These are phyloP conservation scores for Bidens hawaiensis DNA, from an alignment of 140 eudicot genomes.

Conservation along the genomic window DNA sequence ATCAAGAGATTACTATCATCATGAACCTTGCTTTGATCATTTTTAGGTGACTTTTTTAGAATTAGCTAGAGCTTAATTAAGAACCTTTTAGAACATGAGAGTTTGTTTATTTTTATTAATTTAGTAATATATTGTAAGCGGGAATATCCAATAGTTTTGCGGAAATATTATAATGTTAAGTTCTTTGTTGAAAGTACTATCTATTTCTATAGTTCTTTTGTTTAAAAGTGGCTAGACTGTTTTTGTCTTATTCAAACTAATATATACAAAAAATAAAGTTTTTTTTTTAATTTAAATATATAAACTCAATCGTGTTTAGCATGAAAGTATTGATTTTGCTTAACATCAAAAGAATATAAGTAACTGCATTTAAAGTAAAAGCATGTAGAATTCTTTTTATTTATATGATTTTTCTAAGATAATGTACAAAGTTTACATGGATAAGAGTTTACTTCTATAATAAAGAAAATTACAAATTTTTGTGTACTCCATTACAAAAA, in stretches of 20 bases:
- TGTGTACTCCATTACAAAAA: too few species aligned
- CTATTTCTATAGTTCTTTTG: background rate
- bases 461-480: too few species aligned
- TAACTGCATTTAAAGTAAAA: too few species aligned
- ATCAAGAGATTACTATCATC: background rate
- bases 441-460: too few species aligned
- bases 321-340: background rate
- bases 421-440: too few species aligned
- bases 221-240: background rate
- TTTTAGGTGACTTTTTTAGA: constrained; percentile 7
- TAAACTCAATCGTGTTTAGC: background rate
- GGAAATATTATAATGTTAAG: constrained; percentile 21
- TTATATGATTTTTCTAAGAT: background rate
- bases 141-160: constrained; percentile 29
- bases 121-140: constrained; percentile 25
- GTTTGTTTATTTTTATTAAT: background rate
- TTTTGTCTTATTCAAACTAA: background rate
- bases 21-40: constrained; percentile 13
- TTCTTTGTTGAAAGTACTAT: background rate
- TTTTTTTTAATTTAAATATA: too few species aligned
- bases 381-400: too few species aligned
- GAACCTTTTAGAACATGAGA: constrained; percentile 10
- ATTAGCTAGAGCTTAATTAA: constrained; percentile 14
- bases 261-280: background rate
- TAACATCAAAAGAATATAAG: too few species aligned